Percentiles rank a stretch among this genome's conserved stretches.
Evolutionary conservation across 257 asterid species (phyloP).

Genomic region (Solanum pennellii): DNA sequence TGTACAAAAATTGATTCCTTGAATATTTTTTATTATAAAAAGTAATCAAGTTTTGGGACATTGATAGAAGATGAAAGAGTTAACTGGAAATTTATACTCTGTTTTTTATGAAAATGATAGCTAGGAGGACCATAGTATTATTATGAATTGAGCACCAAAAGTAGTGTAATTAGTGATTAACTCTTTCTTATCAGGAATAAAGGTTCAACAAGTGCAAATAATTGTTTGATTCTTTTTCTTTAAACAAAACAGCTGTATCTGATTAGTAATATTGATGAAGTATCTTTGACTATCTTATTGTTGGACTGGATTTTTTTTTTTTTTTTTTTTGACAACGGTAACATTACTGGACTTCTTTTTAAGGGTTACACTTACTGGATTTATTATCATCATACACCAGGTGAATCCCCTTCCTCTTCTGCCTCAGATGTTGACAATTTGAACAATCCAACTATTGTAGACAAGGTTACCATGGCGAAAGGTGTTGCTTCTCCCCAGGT

Average conservation of each 20-base stretch:
- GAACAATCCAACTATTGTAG: conserved; percentile 58
- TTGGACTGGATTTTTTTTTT: not conserved
- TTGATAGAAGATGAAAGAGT: not conserved
- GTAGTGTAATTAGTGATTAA: not conserved
- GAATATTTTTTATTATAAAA: not conserved
- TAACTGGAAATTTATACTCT: not conserved
- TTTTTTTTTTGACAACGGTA: too few relatives aligned
- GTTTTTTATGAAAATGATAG: not conserved
- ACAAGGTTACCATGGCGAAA: conserved; percentile 58
- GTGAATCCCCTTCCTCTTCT: conserved; percentile 98
- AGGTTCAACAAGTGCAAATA: not conserved
- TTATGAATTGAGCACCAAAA: not conserved
- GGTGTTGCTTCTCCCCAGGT: conserved; percentile 49
- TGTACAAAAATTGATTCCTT: not conserved
- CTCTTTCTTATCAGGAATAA: not conserved
- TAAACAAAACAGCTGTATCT: not conserved
- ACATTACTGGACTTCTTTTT: not conserved
- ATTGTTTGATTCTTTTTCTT: not conserved
- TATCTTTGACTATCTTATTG: not conserved
- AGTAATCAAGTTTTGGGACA: not conserved
- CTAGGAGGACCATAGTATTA: not conserved
- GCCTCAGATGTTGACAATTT: conserved; percentile 96
- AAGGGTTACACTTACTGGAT: not conserved
- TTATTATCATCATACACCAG: conserved; percentile 24
- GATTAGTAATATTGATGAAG: not conserved